These are phyloP conservation scores for Corymbia calophylla DNA, from an alignment of 441 rosid species.

Conservation along the genomic window DNA sequence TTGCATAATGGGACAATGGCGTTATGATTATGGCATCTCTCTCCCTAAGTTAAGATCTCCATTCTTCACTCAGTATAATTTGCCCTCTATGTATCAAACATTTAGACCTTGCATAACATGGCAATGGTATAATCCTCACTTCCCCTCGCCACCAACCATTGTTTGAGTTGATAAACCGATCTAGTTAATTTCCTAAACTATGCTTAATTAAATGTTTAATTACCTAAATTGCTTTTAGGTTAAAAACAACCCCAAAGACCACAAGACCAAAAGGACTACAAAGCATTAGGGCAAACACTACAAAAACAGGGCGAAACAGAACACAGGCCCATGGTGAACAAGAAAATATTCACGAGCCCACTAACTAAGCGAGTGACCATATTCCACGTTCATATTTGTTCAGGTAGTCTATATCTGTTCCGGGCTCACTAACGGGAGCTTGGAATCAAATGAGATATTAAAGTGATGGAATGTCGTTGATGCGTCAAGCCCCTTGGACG, in stretches of 20 bases:
- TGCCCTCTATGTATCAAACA: neutral
- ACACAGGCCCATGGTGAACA: neutral
- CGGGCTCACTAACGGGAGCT: neutral
- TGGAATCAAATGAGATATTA: neutral
- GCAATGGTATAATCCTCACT: neutral
- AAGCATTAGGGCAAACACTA: neutral
- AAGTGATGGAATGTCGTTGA: neutral
- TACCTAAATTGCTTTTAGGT: neutral
- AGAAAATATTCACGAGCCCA: neutral
- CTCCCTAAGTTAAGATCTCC: neutral
- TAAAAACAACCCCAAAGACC: neutral
- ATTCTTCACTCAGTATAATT: neutral
- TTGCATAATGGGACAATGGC: neutral
- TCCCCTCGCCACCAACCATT: neutral
- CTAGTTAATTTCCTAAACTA: neutral
- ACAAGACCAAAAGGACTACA: neutral
- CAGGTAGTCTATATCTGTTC: neutral
- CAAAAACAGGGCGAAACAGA: neutral
- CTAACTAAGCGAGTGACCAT: neutral
- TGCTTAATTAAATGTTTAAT: neutral
- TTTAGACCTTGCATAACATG: neutral
- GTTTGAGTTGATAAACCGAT: neutral
- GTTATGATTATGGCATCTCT: neutral
- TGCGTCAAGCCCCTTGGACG: neutral
- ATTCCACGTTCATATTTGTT: neutral